phyloP scores from a whole-genome alignment of 306 rosid species.

The Cicer judaicum region DNA sequence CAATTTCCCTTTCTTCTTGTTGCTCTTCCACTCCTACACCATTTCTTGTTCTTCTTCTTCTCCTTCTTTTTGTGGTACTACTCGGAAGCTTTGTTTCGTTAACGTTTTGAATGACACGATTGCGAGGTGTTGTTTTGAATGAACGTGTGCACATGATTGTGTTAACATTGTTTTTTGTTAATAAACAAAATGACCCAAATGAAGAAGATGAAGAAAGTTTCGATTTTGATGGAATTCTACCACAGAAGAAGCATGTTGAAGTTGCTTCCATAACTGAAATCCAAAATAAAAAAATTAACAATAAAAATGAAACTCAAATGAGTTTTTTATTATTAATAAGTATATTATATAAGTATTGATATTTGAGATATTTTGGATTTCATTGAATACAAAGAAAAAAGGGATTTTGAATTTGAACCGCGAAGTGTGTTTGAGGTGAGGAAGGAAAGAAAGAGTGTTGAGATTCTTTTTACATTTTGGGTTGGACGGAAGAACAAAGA shows the following conservation, averaged over 20 bases:
- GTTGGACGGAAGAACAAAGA: too few relatives aligned
- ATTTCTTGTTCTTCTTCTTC: conserved; percentile 33
- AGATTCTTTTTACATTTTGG: conserved; percentile 17
- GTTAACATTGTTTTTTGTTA: conserved; percentile 36
- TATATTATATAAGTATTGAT: conserved; percentile 3
- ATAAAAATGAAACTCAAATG: neutral
- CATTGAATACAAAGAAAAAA: neutral
- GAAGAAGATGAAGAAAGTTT: conserved; percentile 44
- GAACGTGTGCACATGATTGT: conserved; percentile 34
- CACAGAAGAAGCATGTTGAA: conserved; percentile 52
- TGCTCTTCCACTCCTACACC: neutral
- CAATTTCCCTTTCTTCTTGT: neutral
- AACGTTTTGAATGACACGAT: conserved; percentile 40
- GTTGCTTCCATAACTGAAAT: conserved; percentile 42
- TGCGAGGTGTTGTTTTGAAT: conserved; percentile 23
- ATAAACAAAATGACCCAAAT: conserved; percentile 36
- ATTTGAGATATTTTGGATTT: neutral
- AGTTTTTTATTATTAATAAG: neutral
- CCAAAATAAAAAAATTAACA: neutral
- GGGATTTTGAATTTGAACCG: conserved; percentile 50
- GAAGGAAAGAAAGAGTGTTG: conserved; percentile 34
- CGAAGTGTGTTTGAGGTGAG: conserved; percentile 52
- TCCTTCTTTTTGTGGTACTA: conserved; percentile 17
- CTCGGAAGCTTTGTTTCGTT: conserved; percentile 38
- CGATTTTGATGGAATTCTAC: conserved; percentile 39